These are phyloP conservation scores for Fraxinus baroniana DNA, from an alignment of 305 asterid genomes.

Conservation along the genomic window DNA sequence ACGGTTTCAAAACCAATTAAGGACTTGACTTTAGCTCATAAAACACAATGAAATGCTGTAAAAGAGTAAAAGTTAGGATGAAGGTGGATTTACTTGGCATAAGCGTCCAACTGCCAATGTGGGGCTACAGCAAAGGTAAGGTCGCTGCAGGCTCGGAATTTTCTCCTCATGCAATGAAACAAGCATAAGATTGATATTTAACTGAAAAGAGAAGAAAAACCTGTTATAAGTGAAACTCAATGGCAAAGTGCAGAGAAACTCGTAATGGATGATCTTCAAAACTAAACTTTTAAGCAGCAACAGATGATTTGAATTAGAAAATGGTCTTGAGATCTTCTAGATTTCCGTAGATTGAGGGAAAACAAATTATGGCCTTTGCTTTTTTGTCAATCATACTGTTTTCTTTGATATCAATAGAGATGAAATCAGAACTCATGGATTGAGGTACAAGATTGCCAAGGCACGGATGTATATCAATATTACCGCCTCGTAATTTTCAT, in stretches of 20 bases:
- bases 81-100: constrained; percentile 40
- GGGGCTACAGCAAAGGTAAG: constrained; percentile 72
- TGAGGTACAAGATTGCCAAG: not conserved
- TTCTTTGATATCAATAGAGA: not conserved
- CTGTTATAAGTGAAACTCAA: not conserved
- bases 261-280: constrained; percentile 8
- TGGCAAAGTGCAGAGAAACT: constrained; percentile 18
- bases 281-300: constrained; percentile 19
- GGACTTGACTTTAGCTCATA: not conserved
- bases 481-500: constrained; percentile 21
- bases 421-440: not conserved
- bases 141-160: constrained; percentile 78
- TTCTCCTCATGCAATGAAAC: constrained; percentile 69
- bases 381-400: not conserved
- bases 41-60: constrained; percentile 10
- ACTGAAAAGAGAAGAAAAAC: constrained; percentile 18
- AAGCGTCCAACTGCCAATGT: constrained; percentile 63
- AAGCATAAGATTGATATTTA: constrained; percentile 69
- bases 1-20: constrained; percentile 22
- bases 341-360: not conserved
- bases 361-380: not conserved
- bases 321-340: constrained; percentile 1
- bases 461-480: not conserved
- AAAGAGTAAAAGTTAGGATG: constrained; percentile 26
- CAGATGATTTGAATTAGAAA: constrained; percentile 19